A percentile compares a stretch with the other conserved stretches of the same genome.
These are phyloP conservation scores for Geranium brycei DNA, from an alignment of 345 rosid species.

Conservation along the genomic window DNA sequence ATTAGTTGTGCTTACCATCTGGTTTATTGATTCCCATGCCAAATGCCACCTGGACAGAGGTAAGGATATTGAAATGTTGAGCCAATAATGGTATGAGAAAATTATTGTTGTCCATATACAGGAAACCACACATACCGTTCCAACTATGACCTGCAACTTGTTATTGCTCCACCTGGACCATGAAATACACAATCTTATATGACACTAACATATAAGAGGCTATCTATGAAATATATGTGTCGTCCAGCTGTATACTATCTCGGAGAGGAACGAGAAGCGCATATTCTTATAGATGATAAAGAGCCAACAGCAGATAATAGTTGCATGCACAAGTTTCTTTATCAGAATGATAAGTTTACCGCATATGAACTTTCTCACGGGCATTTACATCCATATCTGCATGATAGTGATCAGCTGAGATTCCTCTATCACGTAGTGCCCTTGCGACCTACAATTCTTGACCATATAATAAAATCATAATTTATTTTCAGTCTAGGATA, in stretches of 20 bases:
- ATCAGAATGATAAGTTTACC: constrained; percentile 24
- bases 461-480: constrained; percentile 8
- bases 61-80: constrained; percentile 9
- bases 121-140: constrained; percentile 51
- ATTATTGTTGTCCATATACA: no score
- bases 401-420: constrained; percentile 75
- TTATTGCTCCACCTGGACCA: constrained; percentile 80
- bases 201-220: no score
- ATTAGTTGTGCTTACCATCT: constrained; percentile 54
- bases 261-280: no score
- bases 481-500: background rate
- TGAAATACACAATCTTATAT: background rate
- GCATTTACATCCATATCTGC: constrained; percentile 85
- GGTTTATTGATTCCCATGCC: constrained; percentile 99
- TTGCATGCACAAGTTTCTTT: background rate
- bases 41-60: constrained; percentile 71
- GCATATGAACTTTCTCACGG: constrained; percentile 80
- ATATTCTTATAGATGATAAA: no score
- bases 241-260: no score
- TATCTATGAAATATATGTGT: no score
- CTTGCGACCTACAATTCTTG: constrained; percentile 60
- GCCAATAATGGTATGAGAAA: constrained; percentile 2
- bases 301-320: no score
- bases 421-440: constrained; percentile 58
- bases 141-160: constrained; percentile 92